Evolutionary conservation across 148 eudicot species (phyloP).

Genomic region (Mesembryanthemum crystallinum): DNA sequence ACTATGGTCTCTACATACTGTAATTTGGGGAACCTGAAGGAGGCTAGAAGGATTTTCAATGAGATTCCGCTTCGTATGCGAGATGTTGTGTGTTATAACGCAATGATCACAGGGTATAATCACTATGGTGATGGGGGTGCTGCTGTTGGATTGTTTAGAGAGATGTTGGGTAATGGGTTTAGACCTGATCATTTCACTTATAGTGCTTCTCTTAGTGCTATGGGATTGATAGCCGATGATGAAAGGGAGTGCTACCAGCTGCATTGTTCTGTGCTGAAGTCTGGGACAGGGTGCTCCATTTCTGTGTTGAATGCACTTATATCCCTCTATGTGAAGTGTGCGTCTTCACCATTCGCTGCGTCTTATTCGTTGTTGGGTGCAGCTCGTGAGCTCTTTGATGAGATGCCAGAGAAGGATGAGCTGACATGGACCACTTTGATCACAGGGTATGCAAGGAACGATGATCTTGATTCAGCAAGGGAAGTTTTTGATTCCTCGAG

Average conservation of each 20-base stretch:
- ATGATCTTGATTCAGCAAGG: conserved; percentile 43
- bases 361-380: conserved; percentile 35
- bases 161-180: conserved; percentile 33
- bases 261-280: conserved; percentile 53
- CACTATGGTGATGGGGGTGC: conserved; percentile 46
- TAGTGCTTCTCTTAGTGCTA: conserved; percentile 39
- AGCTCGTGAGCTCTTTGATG: conserved; percentile 55
- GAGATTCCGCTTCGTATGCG: conserved; percentile 43
- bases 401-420: conserved; percentile 50
- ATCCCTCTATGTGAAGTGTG: conserved; percentile 53
- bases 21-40: conserved; percentile 28
- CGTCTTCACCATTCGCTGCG: conserved; percentile 36
- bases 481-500: conserved; percentile 38
- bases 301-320: conserved; percentile 55
- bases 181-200: conserved; percentile 48
- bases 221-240: conserved; percentile 43
- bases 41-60: conserved; percentile 43
- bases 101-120: conserved; percentile 58
- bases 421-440: conserved; percentile 62
- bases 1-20: conserved; percentile 54
- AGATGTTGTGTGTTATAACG: conserved; percentile 58
- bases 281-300: conserved; percentile 42
- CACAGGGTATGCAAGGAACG: conserved; percentile 55
- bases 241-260: conserved; percentile 47
- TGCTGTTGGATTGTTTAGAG: conserved; percentile 38